Evolutionary conservation across 1,284 basidiomycete genomes (phyloP).

Genomic region (Cerrena zonata): DNA sequence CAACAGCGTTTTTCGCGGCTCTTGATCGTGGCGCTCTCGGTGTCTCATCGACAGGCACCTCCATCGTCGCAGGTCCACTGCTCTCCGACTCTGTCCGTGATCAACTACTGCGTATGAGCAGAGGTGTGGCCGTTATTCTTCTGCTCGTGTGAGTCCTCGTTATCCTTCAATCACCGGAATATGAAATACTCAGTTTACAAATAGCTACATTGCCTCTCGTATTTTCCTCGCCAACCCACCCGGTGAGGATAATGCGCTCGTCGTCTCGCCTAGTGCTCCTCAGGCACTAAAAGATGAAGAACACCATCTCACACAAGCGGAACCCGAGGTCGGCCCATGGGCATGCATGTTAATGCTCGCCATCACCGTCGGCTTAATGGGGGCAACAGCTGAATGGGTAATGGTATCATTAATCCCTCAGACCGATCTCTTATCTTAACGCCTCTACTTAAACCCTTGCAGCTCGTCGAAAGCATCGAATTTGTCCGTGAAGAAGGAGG

Average conservation of each 20-base stretch:
- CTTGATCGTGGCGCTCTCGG: conserved; percentile 37
- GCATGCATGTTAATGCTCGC: conserved; percentile 49
- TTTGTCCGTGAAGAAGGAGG: conserved; percentile 37
- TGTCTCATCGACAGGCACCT: conserved; percentile 17
- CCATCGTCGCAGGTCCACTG: conserved; percentile 19
- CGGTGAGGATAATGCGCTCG: conserved; percentile 46
- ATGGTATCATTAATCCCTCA: not conserved
- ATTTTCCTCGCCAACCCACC: conserved; percentile 66
- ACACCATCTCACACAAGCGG: conserved; percentile 32
- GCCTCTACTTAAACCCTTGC: too few relatives aligned
- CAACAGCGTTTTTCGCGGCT: conserved; percentile 61
- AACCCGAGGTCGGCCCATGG: conserved; percentile 57
- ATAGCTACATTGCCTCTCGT: conserved; percentile 57
- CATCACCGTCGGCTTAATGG: conserved; percentile 54
- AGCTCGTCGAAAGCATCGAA: conserved; percentile 62
- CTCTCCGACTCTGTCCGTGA: conserved; percentile 36
- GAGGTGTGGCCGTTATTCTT: conserved; percentile 55
- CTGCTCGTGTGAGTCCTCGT: conserved; percentile 50
- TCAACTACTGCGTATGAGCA: conserved; percentile 52
- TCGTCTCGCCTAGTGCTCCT: conserved; percentile 39
- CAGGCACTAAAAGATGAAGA: conserved; percentile 40
- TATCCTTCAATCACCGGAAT: not conserved
- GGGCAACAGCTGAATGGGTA: conserved; percentile 64
- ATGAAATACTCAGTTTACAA: not conserved
- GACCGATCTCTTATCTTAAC: too few relatives aligned